phyloP scores from a whole-genome alignment of 768 basidiomycete genomes.

The Hemileccinum rubropunctum region DNA sequence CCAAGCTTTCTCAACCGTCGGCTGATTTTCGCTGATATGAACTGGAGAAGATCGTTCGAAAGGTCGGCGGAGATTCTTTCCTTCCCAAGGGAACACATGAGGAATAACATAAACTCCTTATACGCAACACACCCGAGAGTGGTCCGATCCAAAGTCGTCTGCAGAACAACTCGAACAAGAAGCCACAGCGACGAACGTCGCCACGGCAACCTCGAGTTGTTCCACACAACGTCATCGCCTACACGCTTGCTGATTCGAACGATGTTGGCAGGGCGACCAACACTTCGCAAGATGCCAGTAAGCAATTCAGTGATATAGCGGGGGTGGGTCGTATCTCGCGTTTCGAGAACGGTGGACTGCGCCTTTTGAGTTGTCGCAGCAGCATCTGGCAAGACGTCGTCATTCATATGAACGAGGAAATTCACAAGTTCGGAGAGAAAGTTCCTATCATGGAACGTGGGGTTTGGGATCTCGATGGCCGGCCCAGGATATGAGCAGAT shows the following conservation, averaged over 20 bases:
- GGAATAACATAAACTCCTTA: constrained; percentile 34
- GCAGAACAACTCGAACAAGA: constrained; percentile 43
- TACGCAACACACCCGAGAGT: constrained; percentile 16
- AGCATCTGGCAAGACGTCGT: constrained; percentile 32
- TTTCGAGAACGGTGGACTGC: constrained; percentile 32
- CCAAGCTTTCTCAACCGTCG: constrained; percentile 38
- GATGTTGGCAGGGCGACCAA: constrained; percentile 31
- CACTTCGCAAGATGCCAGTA: constrained; percentile 40
- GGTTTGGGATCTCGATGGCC: constrained; percentile 36
- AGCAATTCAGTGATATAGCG: constrained; percentile 47
- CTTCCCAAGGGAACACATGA: constrained; percentile 19
- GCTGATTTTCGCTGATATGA: constrained; percentile 37
- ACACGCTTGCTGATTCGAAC: constrained; percentile 40
- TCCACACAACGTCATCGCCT: constrained; percentile 46
- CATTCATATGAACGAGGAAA: constrained; percentile 35
- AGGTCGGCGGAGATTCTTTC: background rate
- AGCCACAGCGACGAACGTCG: constrained; percentile 51
- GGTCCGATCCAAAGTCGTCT: constrained; percentile 32
- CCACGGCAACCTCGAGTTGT: constrained; percentile 40
- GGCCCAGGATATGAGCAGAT: constrained; percentile 45
- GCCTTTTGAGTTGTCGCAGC: constrained; percentile 37
- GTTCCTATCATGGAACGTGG: constrained; percentile 21
- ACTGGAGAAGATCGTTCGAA: constrained; percentile 36
- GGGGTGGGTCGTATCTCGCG: constrained; percentile 38
- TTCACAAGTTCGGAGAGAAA: constrained; percentile 36